Base-by-base conservation (phyloP, 2,329 filamentous ascomycete species). In the Claviceps sp. region DNA sequence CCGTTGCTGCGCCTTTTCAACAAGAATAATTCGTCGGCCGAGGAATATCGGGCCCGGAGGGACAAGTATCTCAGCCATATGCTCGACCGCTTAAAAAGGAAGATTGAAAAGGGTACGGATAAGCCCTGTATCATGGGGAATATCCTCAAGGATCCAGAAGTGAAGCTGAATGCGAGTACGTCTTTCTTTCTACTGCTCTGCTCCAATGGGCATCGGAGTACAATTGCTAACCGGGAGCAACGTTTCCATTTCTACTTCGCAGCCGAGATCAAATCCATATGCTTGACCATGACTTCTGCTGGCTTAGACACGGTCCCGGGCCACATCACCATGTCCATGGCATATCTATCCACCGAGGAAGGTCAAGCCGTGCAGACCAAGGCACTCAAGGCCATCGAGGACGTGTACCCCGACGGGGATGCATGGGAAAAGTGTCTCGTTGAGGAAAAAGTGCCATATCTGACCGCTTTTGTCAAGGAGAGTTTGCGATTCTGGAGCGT, bases 301-400 rank as follows among this genome's bases (percentile, higher is more conserved):
- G 87, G 87, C 17, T 77, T 91, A 16, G 87, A 93, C 62, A 93
- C 87, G 0, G 83, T 93, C 1, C 85, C 87, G 0, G 85, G 82
- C 11, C 90, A 89, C 56, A 68, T 91, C 10, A 83, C 89, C 60
- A 88, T 89, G 84, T 82, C 83, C 11, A 79, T 91, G 45, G 87
- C 84, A 2, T 87, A 86, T 58, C 75, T 93, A 2, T 78, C 84
- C n/a, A 82, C 79, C 0, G 66, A 75, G 0, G 71, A 82, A 11
- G 85, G 87, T 14, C 83, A 86, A 58, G 72, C 75, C 2, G 84
- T 90, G 54, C 87, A 93, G 65, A 68, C 75, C 51, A 80, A 76
- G 39, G 86, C 86, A 0, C 80, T 87, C 53, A 68, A 76, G 1
- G 86, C 85, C 48, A 90, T 91, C 61, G 73, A 80, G 63, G 75